Conservation (phyloP, 495 filamentous ascomycete species). For the Penicillium pulvis region DNA sequence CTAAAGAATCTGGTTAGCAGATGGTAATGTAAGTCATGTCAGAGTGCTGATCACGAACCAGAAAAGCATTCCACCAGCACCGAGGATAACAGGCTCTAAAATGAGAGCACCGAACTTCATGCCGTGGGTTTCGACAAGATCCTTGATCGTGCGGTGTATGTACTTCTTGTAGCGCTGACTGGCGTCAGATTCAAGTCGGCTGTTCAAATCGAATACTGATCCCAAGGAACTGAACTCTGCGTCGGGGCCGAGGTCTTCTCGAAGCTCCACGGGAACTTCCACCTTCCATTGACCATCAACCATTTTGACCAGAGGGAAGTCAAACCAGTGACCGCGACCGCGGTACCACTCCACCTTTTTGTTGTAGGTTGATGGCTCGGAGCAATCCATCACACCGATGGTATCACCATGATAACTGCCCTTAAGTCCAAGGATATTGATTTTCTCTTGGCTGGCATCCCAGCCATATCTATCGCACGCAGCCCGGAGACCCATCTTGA, state of each 20-base stretch:
- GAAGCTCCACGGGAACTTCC: conserved; percentile 51
- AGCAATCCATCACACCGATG: conserved; percentile 78
- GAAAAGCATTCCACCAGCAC: conserved; percentile 77
- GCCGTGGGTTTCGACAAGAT: conserved; percentile 52
- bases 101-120: conserved; percentile 72
- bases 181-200: conserved; percentile 42
- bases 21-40: not conserved
- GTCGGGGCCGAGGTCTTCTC: conserved; percentile 46
- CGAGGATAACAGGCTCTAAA: conserved; percentile 73
- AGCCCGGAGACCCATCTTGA: conserved; percentile 77
- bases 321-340: conserved; percentile 73
- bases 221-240: conserved; percentile 51
- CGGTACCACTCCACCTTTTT: conserved; percentile 80
- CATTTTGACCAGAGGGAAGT: conserved; percentile 69
- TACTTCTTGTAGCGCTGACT: conserved; percentile 56
- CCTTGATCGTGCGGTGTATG: conserved; percentile 54
- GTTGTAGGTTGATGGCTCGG: conserved; percentile 71
- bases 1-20: conserved; percentile 37
- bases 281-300: conserved; percentile 63
- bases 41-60: conserved; percentile 49
- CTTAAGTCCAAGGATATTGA: conserved; percentile 69
- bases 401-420: conserved; percentile 82
- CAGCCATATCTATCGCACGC: conserved; percentile 63
- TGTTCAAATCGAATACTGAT: conserved; percentile 62
- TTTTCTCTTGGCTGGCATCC: conserved; percentile 53